Evolutionary conservation across 148 eudicot genomes (phyloP).

Genomic region (Suaeda aralocaspica): DNA sequence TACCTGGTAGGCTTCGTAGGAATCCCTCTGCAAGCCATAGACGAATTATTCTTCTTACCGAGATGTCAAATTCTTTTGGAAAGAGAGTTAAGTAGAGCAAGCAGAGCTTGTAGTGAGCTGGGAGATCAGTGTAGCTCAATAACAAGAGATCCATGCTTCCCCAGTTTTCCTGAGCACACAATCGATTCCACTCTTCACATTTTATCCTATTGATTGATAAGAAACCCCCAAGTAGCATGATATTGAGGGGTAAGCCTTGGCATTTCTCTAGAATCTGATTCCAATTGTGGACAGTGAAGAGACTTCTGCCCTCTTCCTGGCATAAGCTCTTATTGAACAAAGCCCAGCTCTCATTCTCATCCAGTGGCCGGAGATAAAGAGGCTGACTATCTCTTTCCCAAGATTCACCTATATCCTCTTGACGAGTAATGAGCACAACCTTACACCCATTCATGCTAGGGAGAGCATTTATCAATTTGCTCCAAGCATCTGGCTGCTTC

Average conservation of each 20-base stretch:
- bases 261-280: slow-evolving; percentile 15
- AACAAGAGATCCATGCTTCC: slow-evolving; percentile 14
- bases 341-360: slow-evolving; percentile 15
- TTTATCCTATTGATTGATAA: slow-evolving; percentile 23
- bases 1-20: slow-evolving; percentile 14
- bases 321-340: slow-evolving; percentile 5
- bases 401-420: not conserved
- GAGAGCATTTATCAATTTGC: not conserved
- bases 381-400: not conserved
- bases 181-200: slow-evolving; percentile 11
- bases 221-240: slow-evolving; percentile 30
- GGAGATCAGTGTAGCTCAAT: slow-evolving; percentile 40
- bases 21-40: slow-evolving; percentile 58
- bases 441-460: slow-evolving; percentile 12
- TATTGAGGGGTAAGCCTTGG: slow-evolving; percentile 16
- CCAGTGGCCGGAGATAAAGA: not conserved
- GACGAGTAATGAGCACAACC: slow-evolving; percentile 18
- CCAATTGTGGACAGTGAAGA: not conserved
- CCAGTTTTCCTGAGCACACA: slow-evolving; percentile 20
- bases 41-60: slow-evolving; percentile 37
- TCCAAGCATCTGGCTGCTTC: slow-evolving; percentile 4
- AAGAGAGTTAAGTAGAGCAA: slow-evolving; percentile 45
- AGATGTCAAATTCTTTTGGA: slow-evolving; percentile 36
- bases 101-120: slow-evolving; percentile 34
- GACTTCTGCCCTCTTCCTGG: not conserved